Evolutionary conservation across 2,329 filamentous ascomycete species (phyloP).

Genomic region (Exserohilum rostratum): DNA sequence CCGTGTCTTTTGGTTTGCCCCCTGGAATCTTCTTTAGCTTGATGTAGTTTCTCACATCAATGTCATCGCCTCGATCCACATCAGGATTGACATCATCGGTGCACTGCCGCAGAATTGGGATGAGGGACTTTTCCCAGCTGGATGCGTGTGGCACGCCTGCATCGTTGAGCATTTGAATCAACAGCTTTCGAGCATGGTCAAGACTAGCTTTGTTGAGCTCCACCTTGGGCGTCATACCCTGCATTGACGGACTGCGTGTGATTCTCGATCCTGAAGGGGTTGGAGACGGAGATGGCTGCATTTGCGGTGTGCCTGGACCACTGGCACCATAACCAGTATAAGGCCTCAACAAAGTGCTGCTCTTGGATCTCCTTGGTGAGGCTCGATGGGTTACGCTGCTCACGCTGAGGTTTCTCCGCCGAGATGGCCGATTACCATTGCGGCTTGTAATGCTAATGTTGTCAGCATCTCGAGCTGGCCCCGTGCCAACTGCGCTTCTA

Average conservation of each 20-base stretch:
- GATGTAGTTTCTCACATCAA: constrained; percentile 96
- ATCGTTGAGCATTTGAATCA: constrained; percentile 83
- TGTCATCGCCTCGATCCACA: constrained; percentile 87
- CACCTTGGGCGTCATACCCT: constrained; percentile 75
- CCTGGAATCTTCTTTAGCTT: constrained; percentile 97
- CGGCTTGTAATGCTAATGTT: constrained; percentile 69
- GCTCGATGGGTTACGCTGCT: constrained; percentile 75
- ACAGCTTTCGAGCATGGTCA: constrained; percentile 82
- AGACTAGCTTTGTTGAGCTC: constrained; percentile 88
- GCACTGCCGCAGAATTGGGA: constrained; percentile 87
- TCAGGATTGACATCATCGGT: constrained; percentile 95
- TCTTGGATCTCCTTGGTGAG: constrained; percentile 71
- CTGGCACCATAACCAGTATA: constrained; percentile 49
- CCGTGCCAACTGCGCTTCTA: constrained; percentile 67
- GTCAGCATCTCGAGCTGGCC: constrained; percentile 69
- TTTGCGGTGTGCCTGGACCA: constrained; percentile 25
- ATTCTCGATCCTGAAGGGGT: constrained; percentile 47
- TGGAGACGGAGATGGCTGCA: constrained; percentile 35
- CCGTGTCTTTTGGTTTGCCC: constrained; percentile 85
- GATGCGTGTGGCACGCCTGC: constrained; percentile 71
- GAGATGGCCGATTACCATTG: constrained; percentile 66
- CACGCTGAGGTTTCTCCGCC: constrained; percentile 83
- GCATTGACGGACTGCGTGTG: constrained; percentile 81
- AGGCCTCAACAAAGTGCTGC: constrained; percentile 59
- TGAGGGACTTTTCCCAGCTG: constrained; percentile 87